Percentiles rank a stretch among this genome's conserved stretches.
phyloP scores from a whole-genome alignment of 2,329 filamentous ascomycete species.

The Nemania sp. region DNA sequence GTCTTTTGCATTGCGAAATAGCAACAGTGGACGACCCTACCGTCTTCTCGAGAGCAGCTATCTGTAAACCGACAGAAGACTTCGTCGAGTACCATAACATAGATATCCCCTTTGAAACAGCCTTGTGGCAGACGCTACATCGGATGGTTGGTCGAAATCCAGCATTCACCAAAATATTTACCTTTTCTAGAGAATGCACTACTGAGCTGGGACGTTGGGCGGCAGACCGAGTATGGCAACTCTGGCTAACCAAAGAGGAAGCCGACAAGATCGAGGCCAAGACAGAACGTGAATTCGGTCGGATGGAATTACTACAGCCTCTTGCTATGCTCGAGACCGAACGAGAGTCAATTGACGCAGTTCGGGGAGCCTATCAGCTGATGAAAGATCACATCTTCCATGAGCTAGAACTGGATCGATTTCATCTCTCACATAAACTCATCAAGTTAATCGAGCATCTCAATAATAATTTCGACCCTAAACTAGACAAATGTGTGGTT shows the following conservation, averaged over 20 bases:
- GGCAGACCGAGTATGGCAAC: conserved; percentile 78
- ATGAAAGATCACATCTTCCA: conserved; percentile 57
- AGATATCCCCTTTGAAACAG: conserved; percentile 61
- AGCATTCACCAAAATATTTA: conserved; percentile 61
- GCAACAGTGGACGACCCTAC: conserved; percentile 67
- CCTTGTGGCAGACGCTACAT: conserved; percentile 64
- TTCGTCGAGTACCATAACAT: conserved; percentile 58
- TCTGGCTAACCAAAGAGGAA: conserved; percentile 67
- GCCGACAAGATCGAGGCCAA: conserved; percentile 63
- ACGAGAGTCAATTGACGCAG: conserved; percentile 50
- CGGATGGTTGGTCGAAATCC: conserved; percentile 46
- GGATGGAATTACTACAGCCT: conserved; percentile 36
- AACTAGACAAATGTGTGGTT: conserved; percentile 75
- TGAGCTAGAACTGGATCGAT: conserved; percentile 37
- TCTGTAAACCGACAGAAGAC: conserved; percentile 64
- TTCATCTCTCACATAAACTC: conserved; percentile 74
- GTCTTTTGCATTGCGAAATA: conserved; percentile 78
- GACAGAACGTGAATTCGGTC: conserved; percentile 49
- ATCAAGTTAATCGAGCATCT: conserved; percentile 65
- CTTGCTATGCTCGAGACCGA: conserved; percentile 32
- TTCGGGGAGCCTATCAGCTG: conserved; percentile 62
- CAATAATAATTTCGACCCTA: conserved; percentile 61
- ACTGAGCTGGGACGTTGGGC: conserved; percentile 81
- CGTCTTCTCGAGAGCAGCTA: conserved; percentile 58
- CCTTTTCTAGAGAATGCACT: conserved; percentile 62